Conservation (phyloP, 768 basidiomycete species). For the Boletus sensibilis region DNA sequence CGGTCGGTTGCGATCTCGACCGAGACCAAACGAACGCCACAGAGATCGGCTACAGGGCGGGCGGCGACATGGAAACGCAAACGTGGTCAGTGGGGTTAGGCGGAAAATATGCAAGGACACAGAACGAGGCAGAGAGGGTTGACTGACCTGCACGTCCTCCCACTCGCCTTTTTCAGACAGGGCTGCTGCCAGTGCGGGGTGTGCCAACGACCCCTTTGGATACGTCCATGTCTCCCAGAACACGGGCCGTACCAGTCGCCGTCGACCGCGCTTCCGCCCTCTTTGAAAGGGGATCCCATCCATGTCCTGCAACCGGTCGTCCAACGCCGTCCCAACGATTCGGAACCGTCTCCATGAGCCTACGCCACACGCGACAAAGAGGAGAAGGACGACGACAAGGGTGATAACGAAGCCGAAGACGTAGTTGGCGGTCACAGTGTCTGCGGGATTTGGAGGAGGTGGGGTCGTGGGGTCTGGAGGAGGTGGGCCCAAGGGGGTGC, state of each 20-base stretch:
- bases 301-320: constrained; percentile 17
- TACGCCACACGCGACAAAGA: constrained; percentile 53
- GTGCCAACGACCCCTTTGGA: background rate
- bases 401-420: constrained; percentile 36
- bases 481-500: background rate
- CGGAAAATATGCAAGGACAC: background rate
- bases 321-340: constrained; percentile 21
- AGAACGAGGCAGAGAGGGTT: background rate
- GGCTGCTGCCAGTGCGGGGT: background rate
- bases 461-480: background rate
- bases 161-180: constrained; percentile 7
- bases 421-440: constrained; percentile 23
- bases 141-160: constrained; percentile 27
- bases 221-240: constrained; percentile 24
- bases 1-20: background rate
- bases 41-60: constrained; percentile 22
- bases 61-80: background rate
- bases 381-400: constrained; percentile 38
- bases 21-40: constrained; percentile 20
- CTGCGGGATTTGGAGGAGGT: background rate
- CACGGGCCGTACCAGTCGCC: constrained; percentile 16
- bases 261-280: constrained; percentile 15
- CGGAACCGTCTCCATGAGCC: constrained; percentile 43
- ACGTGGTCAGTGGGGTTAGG: background rate
- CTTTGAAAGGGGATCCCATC: constrained; percentile 5